A percentile compares a stretch with the other conserved stretches of the same genome.
These are phyloP conservation scores for Daedalea quercina DNA, from an alignment of 768 basidiomycete genomes.

Conservation along the genomic window DNA sequence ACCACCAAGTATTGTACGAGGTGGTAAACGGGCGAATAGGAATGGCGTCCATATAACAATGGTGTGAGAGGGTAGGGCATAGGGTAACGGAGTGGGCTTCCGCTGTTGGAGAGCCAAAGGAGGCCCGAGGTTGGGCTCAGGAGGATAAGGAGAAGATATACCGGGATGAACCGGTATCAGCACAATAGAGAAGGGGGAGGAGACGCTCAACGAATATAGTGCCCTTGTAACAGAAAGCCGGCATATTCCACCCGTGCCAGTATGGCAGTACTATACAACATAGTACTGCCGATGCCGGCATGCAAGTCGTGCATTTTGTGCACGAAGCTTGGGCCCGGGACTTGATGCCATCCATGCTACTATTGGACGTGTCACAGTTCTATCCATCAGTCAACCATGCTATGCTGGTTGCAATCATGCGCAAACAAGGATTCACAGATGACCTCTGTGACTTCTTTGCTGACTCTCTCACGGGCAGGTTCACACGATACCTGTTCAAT, in stretches of 20 bases:
- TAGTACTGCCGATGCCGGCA: constrained; percentile 13
- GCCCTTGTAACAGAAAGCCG: constrained; percentile 8
- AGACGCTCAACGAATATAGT: no score
- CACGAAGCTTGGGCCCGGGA: constrained; percentile 1
- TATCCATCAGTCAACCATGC: constrained; percentile 16
- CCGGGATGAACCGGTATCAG: no score
- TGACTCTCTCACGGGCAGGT: constrained; percentile 6
- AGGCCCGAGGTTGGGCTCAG: no score
- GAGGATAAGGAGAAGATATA: no score
- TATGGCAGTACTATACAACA: constrained; percentile 16
- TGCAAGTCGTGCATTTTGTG: constrained; percentile 12
- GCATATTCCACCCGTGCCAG: constrained; percentile 14
- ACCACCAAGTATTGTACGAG: no score
- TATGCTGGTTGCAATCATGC: constrained; percentile 3
- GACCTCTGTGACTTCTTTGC: constrained; percentile 8
- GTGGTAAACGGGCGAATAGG: no score
- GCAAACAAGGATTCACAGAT: constrained; percentile 6
- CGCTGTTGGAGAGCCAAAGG: no score
- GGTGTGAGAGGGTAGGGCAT: no score
- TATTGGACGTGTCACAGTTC: constrained; percentile 16
- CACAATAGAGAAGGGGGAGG: no score
- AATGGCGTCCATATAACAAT: no score
- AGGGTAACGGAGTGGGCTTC: no score
- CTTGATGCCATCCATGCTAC: constrained; percentile 7
- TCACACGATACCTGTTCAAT: constrained; percentile 9